These are phyloP conservation scores for Aspergillus avenaceus DNA, from an alignment of 495 filamentous ascomycete species.

Conservation along the genomic window DNA sequence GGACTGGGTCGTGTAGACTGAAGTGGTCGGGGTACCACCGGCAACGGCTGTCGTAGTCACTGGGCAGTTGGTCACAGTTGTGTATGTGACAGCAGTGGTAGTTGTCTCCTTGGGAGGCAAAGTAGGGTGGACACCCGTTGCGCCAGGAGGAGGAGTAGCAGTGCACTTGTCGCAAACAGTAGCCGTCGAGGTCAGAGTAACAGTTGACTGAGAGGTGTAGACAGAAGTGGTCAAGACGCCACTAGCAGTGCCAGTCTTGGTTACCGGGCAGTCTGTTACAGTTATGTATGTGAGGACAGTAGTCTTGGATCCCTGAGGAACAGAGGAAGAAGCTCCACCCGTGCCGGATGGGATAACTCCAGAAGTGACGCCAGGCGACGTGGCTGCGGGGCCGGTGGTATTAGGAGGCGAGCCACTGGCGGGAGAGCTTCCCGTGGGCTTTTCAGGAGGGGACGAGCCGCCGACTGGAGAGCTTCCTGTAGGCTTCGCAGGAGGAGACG, in stretches of 20 bases:
- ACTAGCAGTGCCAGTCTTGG: constrained; percentile 33
- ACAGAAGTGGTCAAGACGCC: constrained; percentile 28
- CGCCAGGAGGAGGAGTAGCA: constrained; percentile 9
- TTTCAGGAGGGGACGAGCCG: too few species aligned
- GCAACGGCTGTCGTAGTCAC: constrained; percentile 28
- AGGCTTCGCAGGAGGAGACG: background rate
- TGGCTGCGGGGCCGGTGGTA: constrained; percentile 15
- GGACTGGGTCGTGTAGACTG: constrained; percentile 31
- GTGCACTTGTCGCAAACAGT: constrained; percentile 35
- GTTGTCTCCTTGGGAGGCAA: constrained; percentile 5
- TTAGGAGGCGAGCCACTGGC: background rate
- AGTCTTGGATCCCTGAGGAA: constrained; percentile 9
- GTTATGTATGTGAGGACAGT: constrained; percentile 32
- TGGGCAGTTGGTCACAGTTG: constrained; percentile 20
- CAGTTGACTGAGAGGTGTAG: constrained; percentile 36
- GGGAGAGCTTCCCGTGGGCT: too few species aligned
- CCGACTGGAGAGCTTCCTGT: constrained; percentile 15
- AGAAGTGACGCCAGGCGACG: constrained; percentile 29
- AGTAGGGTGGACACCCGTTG: constrained; percentile 3
- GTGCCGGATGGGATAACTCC: constrained; percentile 9
- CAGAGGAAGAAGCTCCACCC: background rate
- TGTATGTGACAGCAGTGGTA: constrained; percentile 22
- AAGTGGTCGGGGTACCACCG: constrained; percentile 22
- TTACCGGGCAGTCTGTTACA: constrained; percentile 42
- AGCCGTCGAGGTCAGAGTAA: constrained; percentile 34